Base-by-base conservation (phyloP, 1,139 yeast genomes). In the Geotrichum bryndzae region DNA sequence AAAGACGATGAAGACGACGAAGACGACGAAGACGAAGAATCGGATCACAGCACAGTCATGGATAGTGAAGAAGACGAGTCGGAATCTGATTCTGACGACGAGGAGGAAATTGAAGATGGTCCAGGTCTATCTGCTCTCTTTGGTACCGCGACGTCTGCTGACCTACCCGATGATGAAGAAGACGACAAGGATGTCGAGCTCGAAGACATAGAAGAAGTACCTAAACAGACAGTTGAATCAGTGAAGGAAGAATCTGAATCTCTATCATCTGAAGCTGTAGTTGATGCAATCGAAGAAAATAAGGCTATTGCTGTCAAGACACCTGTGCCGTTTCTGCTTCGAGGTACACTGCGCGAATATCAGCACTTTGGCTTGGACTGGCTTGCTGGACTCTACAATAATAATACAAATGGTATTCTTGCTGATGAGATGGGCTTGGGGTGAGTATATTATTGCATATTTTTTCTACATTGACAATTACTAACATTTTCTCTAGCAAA, bases 351-450 rank as follows among this genome's bases (percentile, higher is more conserved):
- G 57, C 85, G 99, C 72, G 92, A 86, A 7, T 95, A 95, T 70
- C 99, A 95, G 74, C 94, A 91, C 65, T 96, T 90, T 73, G 99
- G 99, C 63, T 80, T 95, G 55, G 96, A 95, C 68, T 95, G 99
- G 99, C 78, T 95, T 58, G 98, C 97, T 0, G 91, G 97, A 61
- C 78, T 95, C 65, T 94, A 92, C 76, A 90, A 90, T 71, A 90
- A 90, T 70, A 86, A 89, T 64, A 95, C 98, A 6, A 95, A 94
- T 73, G 99, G 99, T 65, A 95, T 95, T 62, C 81, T 95, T 58
- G 99, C 99, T 0, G 99, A 94, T 75, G 99, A 94, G 73, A 94
- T 94, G 99, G 99, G 99, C 63, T 81, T 95, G 58, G 99, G 99
- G 70, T 57, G 27, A 57, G 55, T 64, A 58, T 18, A 29, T 29